phyloP scores from a whole-genome alignment of 345 rosid species.

The Hibiscus trionum region DNA sequence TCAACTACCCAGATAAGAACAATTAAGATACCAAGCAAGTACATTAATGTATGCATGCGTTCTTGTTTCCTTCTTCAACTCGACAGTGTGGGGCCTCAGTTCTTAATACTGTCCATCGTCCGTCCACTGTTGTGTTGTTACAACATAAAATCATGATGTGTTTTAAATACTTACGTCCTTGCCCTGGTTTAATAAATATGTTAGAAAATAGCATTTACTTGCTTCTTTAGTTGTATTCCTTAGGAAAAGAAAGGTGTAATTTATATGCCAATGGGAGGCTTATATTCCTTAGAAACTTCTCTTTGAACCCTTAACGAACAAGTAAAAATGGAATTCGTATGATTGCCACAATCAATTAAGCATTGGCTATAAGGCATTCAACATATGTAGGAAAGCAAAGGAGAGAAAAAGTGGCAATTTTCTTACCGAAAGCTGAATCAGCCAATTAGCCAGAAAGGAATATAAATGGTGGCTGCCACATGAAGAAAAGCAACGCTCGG shows the following conservation, averaged over 20 bases:
- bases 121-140: not conserved
- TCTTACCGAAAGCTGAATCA: not conserved
- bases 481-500: not conserved
- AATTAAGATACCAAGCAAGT: not conserved
- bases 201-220: not conserved
- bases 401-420: not conserved
- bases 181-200: not conserved
- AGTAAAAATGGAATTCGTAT: not conserved
- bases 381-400: not conserved
- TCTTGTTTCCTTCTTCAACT: not conserved
- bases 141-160: not conserved
- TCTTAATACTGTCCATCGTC: not conserved
- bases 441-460: not conserved
- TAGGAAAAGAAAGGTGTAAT: too few species aligned
- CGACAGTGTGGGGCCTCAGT: not conserved
- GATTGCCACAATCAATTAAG: not conserved
- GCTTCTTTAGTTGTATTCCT: not conserved
- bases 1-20: not conserved
- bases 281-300: not conserved
- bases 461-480: not conserved
- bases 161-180: slow-evolving; percentile 8
- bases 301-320: not conserved
- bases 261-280: not conserved
- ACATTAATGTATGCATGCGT: not conserved
- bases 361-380: not conserved